A percentile compares a stretch with the other conserved stretches of the same genome.
Evolutionary conservation across 148 eudicot genomes (phyloP).

Genomic region (Spergularia bocconei): DNA sequence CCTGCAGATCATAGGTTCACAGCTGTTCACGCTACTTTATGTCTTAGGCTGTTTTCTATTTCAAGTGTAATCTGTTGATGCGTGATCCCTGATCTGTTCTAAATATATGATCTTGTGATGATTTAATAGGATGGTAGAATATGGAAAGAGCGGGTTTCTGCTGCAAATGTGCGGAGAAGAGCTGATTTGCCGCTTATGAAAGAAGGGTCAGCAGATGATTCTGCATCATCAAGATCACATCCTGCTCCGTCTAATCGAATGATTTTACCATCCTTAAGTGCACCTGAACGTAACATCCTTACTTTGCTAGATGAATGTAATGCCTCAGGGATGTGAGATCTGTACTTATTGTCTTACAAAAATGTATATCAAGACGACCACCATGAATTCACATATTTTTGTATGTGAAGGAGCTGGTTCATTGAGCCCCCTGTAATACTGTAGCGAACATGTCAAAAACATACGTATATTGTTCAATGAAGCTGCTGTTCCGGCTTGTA

Average conservation of each 20-base stretch:
- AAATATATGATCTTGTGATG: conserved; percentile 6
- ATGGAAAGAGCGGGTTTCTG: conserved; percentile 89
- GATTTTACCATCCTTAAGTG: conserved; percentile 79
- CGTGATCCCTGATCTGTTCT: not conserved
- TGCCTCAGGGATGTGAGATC: conserved; percentile 45
- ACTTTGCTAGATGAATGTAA: conserved; percentile 72
- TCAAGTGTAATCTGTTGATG: not conserved
- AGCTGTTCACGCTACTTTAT: not conserved
- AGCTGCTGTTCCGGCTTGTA: conserved; percentile 16
- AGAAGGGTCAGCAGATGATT: conserved; percentile 40
- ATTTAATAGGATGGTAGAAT: conserved; percentile 69
- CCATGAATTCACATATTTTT: conserved; percentile 9
- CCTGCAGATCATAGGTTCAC: not conserved
- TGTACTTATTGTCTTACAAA: conserved; percentile 1
- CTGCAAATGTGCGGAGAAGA: conserved; percentile 56
- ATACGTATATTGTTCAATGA: conserved; percentile 4
- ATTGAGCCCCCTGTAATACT: conserved; percentile 3
- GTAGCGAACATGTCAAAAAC: not conserved
- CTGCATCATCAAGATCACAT: conserved; percentile 37
- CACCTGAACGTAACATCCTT: conserved; percentile 80
- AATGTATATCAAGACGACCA: conserved; percentile 1
- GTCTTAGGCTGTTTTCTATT: not conserved
- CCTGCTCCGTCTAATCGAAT: conserved; percentile 39
- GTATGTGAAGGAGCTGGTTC: conserved; percentile 22
- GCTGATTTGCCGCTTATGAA: conserved; percentile 50